Base-by-base conservation (phyloP, 2,329 filamentous ascomycete species). In the Podosphaera fusca region DNA sequence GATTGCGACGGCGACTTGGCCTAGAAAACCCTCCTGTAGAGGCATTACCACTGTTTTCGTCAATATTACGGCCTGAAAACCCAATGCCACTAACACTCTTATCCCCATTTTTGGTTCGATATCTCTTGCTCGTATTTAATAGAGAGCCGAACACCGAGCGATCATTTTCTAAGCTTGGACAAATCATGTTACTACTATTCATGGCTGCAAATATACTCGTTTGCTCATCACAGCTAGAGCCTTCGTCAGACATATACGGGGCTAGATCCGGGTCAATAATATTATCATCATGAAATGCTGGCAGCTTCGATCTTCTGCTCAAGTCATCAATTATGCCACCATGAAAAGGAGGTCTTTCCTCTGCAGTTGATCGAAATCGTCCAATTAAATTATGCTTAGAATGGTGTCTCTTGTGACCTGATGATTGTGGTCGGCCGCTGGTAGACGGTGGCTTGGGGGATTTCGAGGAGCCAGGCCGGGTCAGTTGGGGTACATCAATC, bases 241-340 rank as follows among this genome's bases (percentile, higher is more conserved):
- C 88, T 63, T 86, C 82, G 67, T 98, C 92, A 5, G 92, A 98
- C 75, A 98, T 85, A 70, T 94, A 98, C 38, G 87, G 85, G 4
- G 89, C 90, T 56, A 98, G 73, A 65, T 98, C 92, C 1, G 92
- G 92, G 67, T 98, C 92, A 63, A 98, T 96, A 63, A 98, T 95
- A 66, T 92, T 96, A 72, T 98, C 92, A 66, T 92, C 88, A 67
- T 98, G 92, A 64, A 98, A 96, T n/a, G 88, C 88, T 14, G 89
- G 84, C 40, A 95, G 76, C 47, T 81, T 80, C 6, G 79, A 73
- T 61, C 81, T 83, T 60, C 77, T 80, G 3, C 75, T 72, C 53
- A 75, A 71, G 58, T 88, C 83, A 56, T 94, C 80, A 8, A 73
- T 80, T 9, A 81, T 75, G 58, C 84, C 84, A 57, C 88, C 75